Evolutionary conservation across 371 early-diverging fungal species (phyloP).

Genomic region (Syncephalastrum monosporum): DNA sequence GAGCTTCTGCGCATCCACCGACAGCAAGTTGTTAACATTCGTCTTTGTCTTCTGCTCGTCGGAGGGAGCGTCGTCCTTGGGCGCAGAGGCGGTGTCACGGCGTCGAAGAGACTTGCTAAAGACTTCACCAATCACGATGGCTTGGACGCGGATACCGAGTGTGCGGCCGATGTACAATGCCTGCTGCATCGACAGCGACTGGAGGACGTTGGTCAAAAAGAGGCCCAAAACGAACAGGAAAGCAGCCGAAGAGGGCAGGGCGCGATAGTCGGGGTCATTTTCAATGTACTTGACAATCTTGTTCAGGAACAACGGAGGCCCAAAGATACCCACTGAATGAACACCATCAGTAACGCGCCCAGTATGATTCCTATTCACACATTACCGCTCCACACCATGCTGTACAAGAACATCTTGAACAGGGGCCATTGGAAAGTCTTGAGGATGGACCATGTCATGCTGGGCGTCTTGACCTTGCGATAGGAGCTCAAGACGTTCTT

Average conservation of each 20-base stretch:
- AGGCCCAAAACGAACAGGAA: constrained; percentile 63
- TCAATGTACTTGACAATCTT: constrained; percentile 58
- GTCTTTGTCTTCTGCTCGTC: constrained; percentile 28
- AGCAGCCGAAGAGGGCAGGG: constrained; percentile 32
- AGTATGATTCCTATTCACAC: too few species aligned
- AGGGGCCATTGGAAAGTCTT: constrained; percentile 35
- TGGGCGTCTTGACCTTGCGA: constrained; percentile 11
- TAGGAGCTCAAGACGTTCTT: constrained; percentile 22
- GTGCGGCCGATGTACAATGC: constrained; percentile 58
- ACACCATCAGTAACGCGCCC: too few species aligned
- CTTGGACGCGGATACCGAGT: constrained; percentile 50
- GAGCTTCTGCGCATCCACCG: constrained; percentile 60
- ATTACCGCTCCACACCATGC: constrained; percentile 40
- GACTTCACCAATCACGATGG: constrained; percentile 62
- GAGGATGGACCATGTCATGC: constrained; percentile 25
- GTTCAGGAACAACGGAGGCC: constrained; percentile 58
- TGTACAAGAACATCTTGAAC: constrained; percentile 38
- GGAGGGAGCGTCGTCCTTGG: constrained; percentile 10
- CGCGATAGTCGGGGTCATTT: constrained; percentile 5
- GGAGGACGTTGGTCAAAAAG: constrained; percentile 46
- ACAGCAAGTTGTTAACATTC: constrained; percentile 51
- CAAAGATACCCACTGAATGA: constrained; percentile 38
- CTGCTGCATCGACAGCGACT: constrained; percentile 49
- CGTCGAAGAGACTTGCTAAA: constrained; percentile 57
- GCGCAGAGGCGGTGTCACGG: constrained; percentile 26